phyloP scores from a whole-genome alignment of 306 rosid genomes.

The Lathyrus sativus region DNA sequence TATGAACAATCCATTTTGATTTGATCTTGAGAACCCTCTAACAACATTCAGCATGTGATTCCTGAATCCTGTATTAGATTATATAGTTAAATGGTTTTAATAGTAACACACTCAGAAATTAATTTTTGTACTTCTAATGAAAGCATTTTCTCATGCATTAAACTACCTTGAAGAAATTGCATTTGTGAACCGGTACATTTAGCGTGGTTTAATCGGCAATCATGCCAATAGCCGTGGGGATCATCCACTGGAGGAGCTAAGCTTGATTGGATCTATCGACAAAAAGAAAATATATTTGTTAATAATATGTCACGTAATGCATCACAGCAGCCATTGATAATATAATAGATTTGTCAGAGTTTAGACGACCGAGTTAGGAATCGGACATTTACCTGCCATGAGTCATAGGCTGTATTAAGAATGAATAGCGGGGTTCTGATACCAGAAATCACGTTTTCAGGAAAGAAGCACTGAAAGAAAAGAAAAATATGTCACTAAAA shows the following conservation, averaged over 20 bases:
- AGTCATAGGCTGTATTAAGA: conserved; percentile 86
- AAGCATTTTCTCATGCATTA: conserved; percentile 29
- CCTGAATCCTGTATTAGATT: conserved; percentile 67
- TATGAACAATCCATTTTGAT: conserved; percentile 75
- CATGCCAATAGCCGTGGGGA: conserved; percentile 77
- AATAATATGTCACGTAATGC: conserved; percentile 8
- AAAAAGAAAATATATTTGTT: conserved; percentile 24
- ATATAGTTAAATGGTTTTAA: conserved; percentile 20
- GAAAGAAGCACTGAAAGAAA: conserved; percentile 83
- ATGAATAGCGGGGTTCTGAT: conserved; percentile 81
- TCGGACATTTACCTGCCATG: conserved; percentile 76
- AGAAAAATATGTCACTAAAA: conserved; percentile 8
- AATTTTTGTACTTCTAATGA: conserved; percentile 8
- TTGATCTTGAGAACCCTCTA: conserved; percentile 57
- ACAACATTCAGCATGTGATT: conserved; percentile 71
- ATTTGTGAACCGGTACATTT: conserved; percentile 68
- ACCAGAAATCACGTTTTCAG: conserved; percentile 71
- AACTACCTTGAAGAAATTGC: conserved; percentile 77
- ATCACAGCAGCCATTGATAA: background rate
- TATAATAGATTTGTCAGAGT: background rate
- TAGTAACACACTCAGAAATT: background rate
- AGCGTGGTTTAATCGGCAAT: conserved; percentile 72
- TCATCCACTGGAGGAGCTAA: conserved; percentile 81
- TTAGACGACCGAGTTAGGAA: conserved; percentile 14
- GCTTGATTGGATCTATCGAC: conserved; percentile 76